These are phyloP conservation scores for Berkeleyomyces rouxiae DNA, from an alignment of 2,329 filamentous ascomycete genomes.

Conservation along the genomic window DNA sequence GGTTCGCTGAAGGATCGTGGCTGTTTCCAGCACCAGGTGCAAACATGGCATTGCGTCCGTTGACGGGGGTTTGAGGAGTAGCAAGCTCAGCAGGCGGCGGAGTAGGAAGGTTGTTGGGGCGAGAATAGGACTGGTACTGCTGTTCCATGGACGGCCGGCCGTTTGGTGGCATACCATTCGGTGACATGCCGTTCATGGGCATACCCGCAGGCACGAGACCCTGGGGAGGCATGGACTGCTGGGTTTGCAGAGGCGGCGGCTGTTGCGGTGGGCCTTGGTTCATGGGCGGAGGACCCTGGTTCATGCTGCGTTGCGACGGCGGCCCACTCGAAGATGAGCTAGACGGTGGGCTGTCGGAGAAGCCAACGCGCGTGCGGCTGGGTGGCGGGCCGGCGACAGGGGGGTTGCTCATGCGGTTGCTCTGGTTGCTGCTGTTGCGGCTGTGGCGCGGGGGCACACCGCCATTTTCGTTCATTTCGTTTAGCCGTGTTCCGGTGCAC, in stretches of 20 bases:
- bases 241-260: neutral
- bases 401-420: conserved; percentile 34
- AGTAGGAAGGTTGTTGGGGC: conserved; percentile 4
- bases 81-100: conserved; percentile 4
- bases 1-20: neutral
- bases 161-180: neutral
- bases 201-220: conserved; percentile 1
- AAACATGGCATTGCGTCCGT: conserved; percentile 3
- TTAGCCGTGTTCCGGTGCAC: conserved; percentile 65
- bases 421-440: conserved; percentile 41
- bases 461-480: conserved; percentile 36
- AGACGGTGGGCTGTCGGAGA: conserved; percentile 36
- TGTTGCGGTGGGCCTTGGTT: conserved; percentile 1
- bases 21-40: conserved; percentile 8
- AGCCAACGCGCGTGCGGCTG: conserved; percentile 32
- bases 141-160: conserved; percentile 3
- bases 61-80: neutral
- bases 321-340: neutral
- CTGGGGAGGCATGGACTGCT: conserved; percentile 4
- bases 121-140: conserved; percentile 10
- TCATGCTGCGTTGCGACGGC: neutral
- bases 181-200: neutral
- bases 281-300: neutral
- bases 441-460: conserved; percentile 24
- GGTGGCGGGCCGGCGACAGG: conserved; percentile 21